These are phyloP conservation scores for Suhomyces wounanorum DNA, from an alignment of 1,139 yeast species.

Conservation along the genomic window DNA sequence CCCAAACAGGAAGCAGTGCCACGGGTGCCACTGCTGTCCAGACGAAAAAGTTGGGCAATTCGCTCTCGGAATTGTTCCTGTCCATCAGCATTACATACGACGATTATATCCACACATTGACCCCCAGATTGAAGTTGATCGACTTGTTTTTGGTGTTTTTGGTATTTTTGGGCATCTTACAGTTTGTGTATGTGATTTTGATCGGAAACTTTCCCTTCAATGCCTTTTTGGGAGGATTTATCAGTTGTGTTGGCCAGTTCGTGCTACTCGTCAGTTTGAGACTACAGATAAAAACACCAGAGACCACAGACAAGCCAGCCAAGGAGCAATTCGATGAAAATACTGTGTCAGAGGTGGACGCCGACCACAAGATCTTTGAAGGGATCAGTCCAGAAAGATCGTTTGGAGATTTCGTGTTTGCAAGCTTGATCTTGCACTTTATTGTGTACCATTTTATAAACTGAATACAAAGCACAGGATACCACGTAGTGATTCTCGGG, in stretches of 20 bases:
- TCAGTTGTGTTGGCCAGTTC: constrained; percentile 92
- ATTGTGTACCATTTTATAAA: constrained; percentile 89
- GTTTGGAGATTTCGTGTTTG: constrained; percentile 85
- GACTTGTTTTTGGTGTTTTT: constrained; percentile 77
- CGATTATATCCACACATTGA: constrained; percentile 45
- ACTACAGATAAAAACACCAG: constrained; percentile 50
- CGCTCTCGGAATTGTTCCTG: constrained; percentile 44
- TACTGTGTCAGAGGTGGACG: constrained; percentile 15
- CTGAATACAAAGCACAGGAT: background rate
- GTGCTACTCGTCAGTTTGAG: constrained; percentile 82
- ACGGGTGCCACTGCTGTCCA: constrained; percentile 6
- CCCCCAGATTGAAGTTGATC: constrained; percentile 61
- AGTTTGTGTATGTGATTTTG: constrained; percentile 72
- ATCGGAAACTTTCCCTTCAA: constrained; percentile 95
- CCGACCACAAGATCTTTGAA: constrained; percentile 38
- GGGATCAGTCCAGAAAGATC: constrained; percentile 75
- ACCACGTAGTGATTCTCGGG: background rate
- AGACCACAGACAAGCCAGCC: constrained; percentile 3
- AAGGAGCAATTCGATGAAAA: constrained; percentile 3
- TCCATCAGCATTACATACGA: constrained; percentile 51
- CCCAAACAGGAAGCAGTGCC: constrained; percentile 11
- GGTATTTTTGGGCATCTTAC: constrained; percentile 73
- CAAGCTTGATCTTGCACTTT: constrained; percentile 86
- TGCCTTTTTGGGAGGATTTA: constrained; percentile 92
- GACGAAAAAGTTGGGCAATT: constrained; percentile 17